Evolutionary conservation across 108 stramenopile genomes (phyloP).

Genomic region (Skeletonema grethae): DNA sequence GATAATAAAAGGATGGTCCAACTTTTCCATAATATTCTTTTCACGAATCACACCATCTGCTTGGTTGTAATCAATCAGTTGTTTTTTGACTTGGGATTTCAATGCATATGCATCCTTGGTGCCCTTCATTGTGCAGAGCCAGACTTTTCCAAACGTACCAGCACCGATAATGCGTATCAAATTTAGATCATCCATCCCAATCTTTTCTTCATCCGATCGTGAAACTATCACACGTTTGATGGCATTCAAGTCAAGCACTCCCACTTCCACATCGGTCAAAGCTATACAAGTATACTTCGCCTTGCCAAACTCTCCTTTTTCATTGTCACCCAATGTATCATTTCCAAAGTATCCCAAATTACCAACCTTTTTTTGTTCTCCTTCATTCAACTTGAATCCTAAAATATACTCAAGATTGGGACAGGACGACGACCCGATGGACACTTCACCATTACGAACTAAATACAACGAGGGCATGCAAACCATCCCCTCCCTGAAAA

Average conservation of each 20-base stretch:
- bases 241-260: constrained; percentile 59
- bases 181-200: constrained; percentile 47
- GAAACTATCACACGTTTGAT: constrained; percentile 60
- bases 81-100: constrained; percentile 85
- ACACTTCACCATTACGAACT: constrained; percentile 58
- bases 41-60: constrained; percentile 77
- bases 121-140: constrained; percentile 73
- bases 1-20: constrained; percentile 95
- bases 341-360: constrained; percentile 70
- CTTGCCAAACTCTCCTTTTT: constrained; percentile 55
- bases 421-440: constrained; percentile 38
- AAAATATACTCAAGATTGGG: constrained; percentile 31
- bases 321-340: constrained; percentile 55
- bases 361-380: constrained; percentile 48
- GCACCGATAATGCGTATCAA: constrained; percentile 80
- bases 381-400: constrained; percentile 40
- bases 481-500: constrained; percentile 76
- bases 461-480: constrained; percentile 60
- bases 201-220: constrained; percentile 20
- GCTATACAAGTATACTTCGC: constrained; percentile 61
- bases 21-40: constrained; percentile 79
- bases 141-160: constrained; percentile 95
- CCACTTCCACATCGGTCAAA: constrained; percentile 65
- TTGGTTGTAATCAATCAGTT: constrained; percentile 87
- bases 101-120: constrained; percentile 72